phyloP scores from a whole-genome alignment of 164 flowering plant genomes.

The Santalum album region DNA sequence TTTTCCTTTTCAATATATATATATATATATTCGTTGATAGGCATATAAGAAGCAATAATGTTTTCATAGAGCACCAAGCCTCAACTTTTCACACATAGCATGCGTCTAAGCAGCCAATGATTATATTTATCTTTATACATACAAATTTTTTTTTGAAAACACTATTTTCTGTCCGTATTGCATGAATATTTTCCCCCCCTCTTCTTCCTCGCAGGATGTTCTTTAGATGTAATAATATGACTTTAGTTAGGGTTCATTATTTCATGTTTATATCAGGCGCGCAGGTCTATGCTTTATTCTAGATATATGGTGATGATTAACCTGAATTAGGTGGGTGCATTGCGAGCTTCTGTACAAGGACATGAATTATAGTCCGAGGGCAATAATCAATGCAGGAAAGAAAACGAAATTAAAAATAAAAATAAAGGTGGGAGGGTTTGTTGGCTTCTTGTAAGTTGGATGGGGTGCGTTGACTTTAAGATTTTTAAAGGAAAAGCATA shows the following conservation, averaged over 20 bases:
- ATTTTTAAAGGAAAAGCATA: too few relatives aligned
- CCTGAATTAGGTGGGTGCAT: background rate
- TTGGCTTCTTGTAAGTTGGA: background rate
- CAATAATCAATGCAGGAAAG: too few relatives aligned
- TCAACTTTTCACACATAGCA: too few relatives aligned
- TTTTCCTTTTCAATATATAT: too few relatives aligned
- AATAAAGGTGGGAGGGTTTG: too few relatives aligned
- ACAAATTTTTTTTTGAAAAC: too few relatives aligned
- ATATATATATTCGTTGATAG: too few relatives aligned
- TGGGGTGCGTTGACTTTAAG: slow-evolving; percentile 26
- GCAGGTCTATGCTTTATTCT: background rate
- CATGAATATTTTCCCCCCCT: background rate
- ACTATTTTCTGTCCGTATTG: too few relatives aligned
- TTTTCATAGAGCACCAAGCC: too few relatives aligned
- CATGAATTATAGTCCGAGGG: slow-evolving; percentile 5
- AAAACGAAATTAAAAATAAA: too few relatives aligned
- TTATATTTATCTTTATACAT: slow-evolving; percentile 3
- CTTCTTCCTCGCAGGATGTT: background rate
- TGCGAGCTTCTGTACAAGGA: background rate
- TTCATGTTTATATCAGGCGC: slow-evolving; percentile 4
- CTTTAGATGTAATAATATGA: background rate
- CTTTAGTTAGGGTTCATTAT: background rate
- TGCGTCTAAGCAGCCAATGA: slow-evolving; percentile 20
- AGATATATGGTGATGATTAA: slow-evolving; percentile 12
- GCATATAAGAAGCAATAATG: too few relatives aligned